phyloP scores from a whole-genome alignment of 2,329 filamentous ascomycete species.

The Zalaria obscura region DNA sequence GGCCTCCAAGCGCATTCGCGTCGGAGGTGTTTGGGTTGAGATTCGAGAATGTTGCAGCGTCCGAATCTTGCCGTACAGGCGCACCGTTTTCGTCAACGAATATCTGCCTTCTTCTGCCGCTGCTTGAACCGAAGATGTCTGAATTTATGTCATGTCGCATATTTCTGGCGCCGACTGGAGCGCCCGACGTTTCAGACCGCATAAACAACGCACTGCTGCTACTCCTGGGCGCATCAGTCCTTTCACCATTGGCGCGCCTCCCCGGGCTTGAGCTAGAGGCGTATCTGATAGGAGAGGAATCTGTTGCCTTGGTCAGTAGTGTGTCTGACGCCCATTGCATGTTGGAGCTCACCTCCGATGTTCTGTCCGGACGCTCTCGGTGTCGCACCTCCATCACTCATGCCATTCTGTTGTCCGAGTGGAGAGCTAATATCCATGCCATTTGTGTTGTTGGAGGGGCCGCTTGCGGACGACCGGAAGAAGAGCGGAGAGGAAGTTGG shows the following conservation, averaged over 20 bases:
- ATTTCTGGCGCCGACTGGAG: constrained; percentile 39
- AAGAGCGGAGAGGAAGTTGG: constrained; percentile 64
- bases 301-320: constrained; percentile 31
- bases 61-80: constrained; percentile 40
- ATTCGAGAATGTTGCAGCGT: constrained; percentile 50
- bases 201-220: constrained; percentile 84
- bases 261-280: constrained; percentile 64
- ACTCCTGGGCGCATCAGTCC: constrained; percentile 60
- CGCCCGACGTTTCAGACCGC: constrained; percentile 43
- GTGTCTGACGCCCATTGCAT: background rate
- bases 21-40: constrained; percentile 78
- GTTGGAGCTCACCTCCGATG: constrained; percentile 43
- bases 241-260: constrained; percentile 32
- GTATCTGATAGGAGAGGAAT: constrained; percentile 86
- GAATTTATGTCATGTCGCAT: constrained; percentile 81
- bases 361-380: constrained; percentile 50
- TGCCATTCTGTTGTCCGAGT: constrained; percentile 24
- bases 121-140: constrained; percentile 46
- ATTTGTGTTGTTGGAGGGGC: constrained; percentile 25
- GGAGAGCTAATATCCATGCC: constrained; percentile 36
- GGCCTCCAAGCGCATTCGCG: constrained; percentile 72
- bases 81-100: constrained; percentile 53
- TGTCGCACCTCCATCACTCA: constrained; percentile 50
- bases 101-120: constrained; percentile 39
- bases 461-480: constrained; percentile 50